Evolutionary conservation across 805 yeast genomes (phyloP), one percentile per base, ranked within the genome.

Genomic region (Metschnikowia bowlesiae): DNA sequence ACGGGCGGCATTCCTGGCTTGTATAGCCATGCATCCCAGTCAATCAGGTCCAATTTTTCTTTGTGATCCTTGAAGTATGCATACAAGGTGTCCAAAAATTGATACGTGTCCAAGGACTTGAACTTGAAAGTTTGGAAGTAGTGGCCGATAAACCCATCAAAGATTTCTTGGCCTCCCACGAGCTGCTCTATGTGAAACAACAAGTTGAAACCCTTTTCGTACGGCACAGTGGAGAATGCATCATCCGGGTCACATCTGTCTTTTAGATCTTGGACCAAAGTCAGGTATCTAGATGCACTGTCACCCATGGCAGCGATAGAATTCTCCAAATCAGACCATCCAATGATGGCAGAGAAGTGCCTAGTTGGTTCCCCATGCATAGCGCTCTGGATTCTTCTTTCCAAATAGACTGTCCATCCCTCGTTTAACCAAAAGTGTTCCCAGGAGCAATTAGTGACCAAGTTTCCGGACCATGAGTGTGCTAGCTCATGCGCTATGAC

Each of bases 331-430:
- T 84, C 94, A 48, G 82, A 81, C 96, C 96, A 90, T 46, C 97
- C 97, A 60, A 87, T 85, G 53, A 90, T 83, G 36, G 90, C 89
- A 53, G 84, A 77, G 64, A 90, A 87, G 59, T 89, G 92, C 63
- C 96, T 80, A 39, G 80, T 75, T 32, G 81, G 68, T 59, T 87
- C 92, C 26, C 94, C 96, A 62, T 88, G 89, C n/a, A 89, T 65
- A 13, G 75, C 79, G 14, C 87, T 96, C 30, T 82, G 72, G 52
- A 90, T 89, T 60, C 96, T 75, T 65, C 97, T 80, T 68, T 90
- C 97, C 35, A 90, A 68, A 65, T 90, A 90, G 37, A 90, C 96
- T 6, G 96, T 89, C 96, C 96, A 90, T 35, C 97, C 97, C 71
- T 90, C 97, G 65, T 90, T 90, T 57, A 90, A 78, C 94, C 96